Evolutionary conservation across 257 asterid genomes (phyloP), one percentile per base, ranked within the genome.

Genomic region (Buddleja alternifolia): DNA sequence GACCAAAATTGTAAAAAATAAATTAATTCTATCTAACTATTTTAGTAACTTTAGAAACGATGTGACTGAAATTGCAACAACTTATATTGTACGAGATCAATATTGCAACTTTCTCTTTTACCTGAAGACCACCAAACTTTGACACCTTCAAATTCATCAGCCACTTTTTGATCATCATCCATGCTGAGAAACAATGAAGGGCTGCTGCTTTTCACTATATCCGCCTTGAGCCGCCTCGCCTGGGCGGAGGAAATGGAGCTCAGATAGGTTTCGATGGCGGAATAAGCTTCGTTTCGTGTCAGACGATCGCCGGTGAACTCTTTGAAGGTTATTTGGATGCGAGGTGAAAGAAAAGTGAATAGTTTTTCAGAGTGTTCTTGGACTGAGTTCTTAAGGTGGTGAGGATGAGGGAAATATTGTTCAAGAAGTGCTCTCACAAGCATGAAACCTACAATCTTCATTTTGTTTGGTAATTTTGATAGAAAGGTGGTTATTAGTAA

Each of bases 301-400:
- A 74, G 41, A 11, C 80, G 83, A 60, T 78, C 79, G 60, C 79
- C 72, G 44, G 77, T 40, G 77, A 78, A 78, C 71, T 78, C 83
- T 8, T 74, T 74, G 83, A 78, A 78, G 69, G 75, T 74, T 19
- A 78, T 70, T 12, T 74, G 83, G 77, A 78, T 11, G 67, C 74
- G 53, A 6, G 83, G 83, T 14, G 79, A 78, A 20, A 78, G 77
- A 46, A 78, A 65, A 7, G 3, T 7, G 61, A 70, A 46, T 1
- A 55, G 20, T 14, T 20, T 74, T 2, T 23, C 60, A 8, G 69
- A 50, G 8, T 70, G 71, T 39, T 56, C 70, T 14, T 67, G 41
- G 17, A 74, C 0, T 14, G 59, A 60, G 32, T 1, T 25, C 16
- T 51, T 47, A 37, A 78, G 74, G 1, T 78, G 77, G 59, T 55